These are phyloP conservation scores for Athelia psychrophila DNA, from an alignment of 1,284 basidiomycete genomes.

Conservation along the genomic window DNA sequence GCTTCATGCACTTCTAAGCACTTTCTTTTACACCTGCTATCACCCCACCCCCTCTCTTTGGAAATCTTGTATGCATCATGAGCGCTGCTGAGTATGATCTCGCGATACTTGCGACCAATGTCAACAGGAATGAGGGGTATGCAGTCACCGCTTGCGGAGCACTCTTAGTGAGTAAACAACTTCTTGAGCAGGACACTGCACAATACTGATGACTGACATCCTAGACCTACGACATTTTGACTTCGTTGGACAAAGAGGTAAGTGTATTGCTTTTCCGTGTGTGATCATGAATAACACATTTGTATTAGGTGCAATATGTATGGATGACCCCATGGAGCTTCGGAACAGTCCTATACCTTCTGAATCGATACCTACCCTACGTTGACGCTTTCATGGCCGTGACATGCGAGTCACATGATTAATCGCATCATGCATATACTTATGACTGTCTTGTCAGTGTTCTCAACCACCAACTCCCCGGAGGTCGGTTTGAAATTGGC, in stretches of 20 bases:
- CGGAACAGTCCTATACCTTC: constrained; percentile 33
- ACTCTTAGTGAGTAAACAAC: too few species aligned
- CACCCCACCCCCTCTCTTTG: too few species aligned
- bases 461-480: constrained; percentile 21
- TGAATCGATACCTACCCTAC: constrained; percentile 42
- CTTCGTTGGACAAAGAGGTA: constrained; percentile 39
- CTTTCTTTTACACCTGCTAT: too few species aligned
- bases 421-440: background rate
- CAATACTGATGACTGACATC: too few species aligned
- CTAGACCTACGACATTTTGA: constrained; percentile 36
- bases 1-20: too few species aligned
- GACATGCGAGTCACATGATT: constrained; percentile 21
- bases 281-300: background rate
- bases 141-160: too few species aligned
- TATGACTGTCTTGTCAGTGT: constrained; percentile 17
- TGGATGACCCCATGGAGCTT: constrained; percentile 33
- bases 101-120: too few species aligned
- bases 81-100: too few species aligned
- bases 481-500: constrained; percentile 18
- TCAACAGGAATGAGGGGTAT: too few species aligned
- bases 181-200: too few species aligned
- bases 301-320: constrained; percentile 31
- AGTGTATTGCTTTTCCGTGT: background rate
- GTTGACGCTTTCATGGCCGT: constrained; percentile 36
- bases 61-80: too few species aligned